phyloP scores from a whole-genome alignment of 2,329 filamentous ascomycete genomes.

The Aspergillus caelatus region DNA sequence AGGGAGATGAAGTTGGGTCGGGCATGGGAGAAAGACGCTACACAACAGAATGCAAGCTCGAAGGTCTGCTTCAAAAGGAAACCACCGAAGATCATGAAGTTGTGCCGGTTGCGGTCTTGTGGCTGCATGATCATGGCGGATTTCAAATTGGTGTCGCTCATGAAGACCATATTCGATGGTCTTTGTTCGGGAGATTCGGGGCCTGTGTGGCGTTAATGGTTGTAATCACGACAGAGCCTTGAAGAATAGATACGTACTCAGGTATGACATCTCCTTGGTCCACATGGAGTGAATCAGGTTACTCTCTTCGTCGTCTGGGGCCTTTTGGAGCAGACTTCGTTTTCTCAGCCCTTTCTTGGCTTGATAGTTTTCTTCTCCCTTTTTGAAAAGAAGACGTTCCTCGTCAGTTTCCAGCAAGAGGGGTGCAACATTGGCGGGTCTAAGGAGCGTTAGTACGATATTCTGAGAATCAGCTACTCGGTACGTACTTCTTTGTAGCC shows the following conservation, averaged over 20 bases:
- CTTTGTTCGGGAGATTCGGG: slow-evolving; percentile 57
- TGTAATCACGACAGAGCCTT: not conserved
- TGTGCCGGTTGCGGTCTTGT: slow-evolving; percentile 69
- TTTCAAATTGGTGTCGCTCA: slow-evolving; percentile 65
- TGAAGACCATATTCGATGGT: slow-evolving; percentile 62
- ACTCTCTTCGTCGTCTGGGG: slow-evolving; percentile 71
- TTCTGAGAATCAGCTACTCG: not conserved
- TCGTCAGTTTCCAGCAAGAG: slow-evolving; percentile 65
- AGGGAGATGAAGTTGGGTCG: slow-evolving; percentile 72
- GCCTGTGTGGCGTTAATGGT: slow-evolving; percentile 41
- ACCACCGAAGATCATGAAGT: slow-evolving; percentile 79
- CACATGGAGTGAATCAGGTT: slow-evolving; percentile 74
- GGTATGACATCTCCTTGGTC: slow-evolving; percentile 67
- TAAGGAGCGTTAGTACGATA: slow-evolving; percentile 25
- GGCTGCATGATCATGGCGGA: slow-evolving; percentile 77
- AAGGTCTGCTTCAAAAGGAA: slow-evolving; percentile 75
- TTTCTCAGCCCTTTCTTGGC: slow-evolving; percentile 66
- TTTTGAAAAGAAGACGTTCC: slow-evolving; percentile 64
- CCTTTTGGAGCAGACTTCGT: slow-evolving; percentile 64
- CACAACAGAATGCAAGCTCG: slow-evolving; percentile 75
- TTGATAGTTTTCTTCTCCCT: slow-evolving; percentile 67
- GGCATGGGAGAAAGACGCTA: slow-evolving; percentile 69
- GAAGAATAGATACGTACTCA: slow-evolving; percentile 44
- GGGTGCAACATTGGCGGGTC: slow-evolving; percentile 64
- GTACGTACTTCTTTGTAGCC: slow-evolving; percentile 60